Base-by-base conservation (phyloP, 495 filamentous ascomycete species). In the Bombardia bombarda region DNA sequence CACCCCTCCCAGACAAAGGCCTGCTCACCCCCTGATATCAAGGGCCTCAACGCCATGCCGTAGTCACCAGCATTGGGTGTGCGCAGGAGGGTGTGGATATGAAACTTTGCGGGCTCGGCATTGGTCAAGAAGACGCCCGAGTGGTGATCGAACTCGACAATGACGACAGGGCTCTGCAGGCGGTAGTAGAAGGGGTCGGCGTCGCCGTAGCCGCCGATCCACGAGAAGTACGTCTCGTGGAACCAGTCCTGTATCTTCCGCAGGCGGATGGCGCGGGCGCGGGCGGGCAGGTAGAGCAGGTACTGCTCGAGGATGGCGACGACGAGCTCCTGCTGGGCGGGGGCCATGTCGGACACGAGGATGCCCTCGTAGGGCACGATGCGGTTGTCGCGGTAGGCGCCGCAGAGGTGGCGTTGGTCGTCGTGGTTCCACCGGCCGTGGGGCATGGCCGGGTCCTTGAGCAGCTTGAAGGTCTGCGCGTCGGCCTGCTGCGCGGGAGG, bases 101-200 rank as follows among this genome's bases (percentile, higher is more conserved):
- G 84, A 49, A 83, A 89, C 63, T 83, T 84, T 46, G 78, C 78
- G 12, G 84, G 84, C 57, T 79, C 70, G 48, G 71, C 68, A 50
- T 87, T 89, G 1, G 73, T 78, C 59, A 89, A 62, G 49, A 86
- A 89, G 8, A 87, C 84, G 3, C 84, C 84, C 8, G 79, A 85
- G 54, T 90, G 85, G 53, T 85, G 82, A 54, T 90, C 85, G 58
- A 90, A 83, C 69, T 88, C 85, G 36, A 80, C 63, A 25, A 87
- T 60, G 12, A 85, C 63, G 1, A 87, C 80, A 0, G 83, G 83
- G 49, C 75, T 85, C 61, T 87, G 83, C 14, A 90, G 71, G 3
- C 84, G 71, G 51, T 79, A 90, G 53, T 90, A 88, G 52, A 85
- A 88, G 6, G 84, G 68, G 54, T 86, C 80, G 1, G 74, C 65